Percentiles rank a stretch among this genome's conserved stretches.
Evolutionary conservation across 108 stramenopile species (phyloP).

Genomic region (Nitzschia putrida): DNA sequence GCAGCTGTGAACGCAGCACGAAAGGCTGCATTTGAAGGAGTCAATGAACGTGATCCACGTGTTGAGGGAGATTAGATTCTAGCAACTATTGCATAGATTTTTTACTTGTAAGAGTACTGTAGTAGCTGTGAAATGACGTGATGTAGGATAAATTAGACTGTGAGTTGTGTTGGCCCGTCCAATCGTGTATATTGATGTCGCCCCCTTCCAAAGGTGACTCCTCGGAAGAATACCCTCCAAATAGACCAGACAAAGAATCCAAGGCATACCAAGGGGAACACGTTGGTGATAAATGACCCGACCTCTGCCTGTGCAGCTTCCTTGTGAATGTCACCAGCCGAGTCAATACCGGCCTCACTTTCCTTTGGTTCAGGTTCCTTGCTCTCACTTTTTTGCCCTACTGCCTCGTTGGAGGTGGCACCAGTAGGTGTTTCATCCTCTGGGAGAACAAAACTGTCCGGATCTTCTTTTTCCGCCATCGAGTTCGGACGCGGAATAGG

Average conservation of each 20-base stretch:
- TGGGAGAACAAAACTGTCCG: too few species aligned
- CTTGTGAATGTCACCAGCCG: background rate
- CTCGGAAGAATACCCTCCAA: slow-evolving; percentile 34
- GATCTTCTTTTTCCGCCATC: background rate
- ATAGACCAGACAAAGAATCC: slow-evolving; percentile 35
- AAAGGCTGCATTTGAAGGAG: slow-evolving; percentile 85
- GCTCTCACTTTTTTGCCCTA: slow-evolving; percentile 38
- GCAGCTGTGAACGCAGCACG: slow-evolving; percentile 70
- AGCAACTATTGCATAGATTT: too few species aligned
- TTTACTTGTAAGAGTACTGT: too few species aligned
- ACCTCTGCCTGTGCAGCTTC: background rate
- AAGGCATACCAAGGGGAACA: slow-evolving; percentile 29
- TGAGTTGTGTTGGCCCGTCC: slow-evolving; percentile 17
- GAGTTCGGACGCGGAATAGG: slow-evolving; percentile 40
- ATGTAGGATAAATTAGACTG: background rate
- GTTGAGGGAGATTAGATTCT: background rate
- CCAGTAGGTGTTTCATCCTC: too few species aligned
- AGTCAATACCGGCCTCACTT: slow-evolving; percentile 19
- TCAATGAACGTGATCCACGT: slow-evolving; percentile 59
- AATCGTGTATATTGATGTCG: slow-evolving; percentile 21
- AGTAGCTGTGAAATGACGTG: background rate
- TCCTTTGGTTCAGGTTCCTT: slow-evolving; percentile 65
- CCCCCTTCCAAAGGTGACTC: slow-evolving; percentile 5
- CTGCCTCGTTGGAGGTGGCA: slow-evolving; percentile 13
- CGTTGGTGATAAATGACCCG: background rate